Evolutionary conservation across 805 yeast genomes (phyloP).

Genomic region (Starmerella vaccinii): DNA sequence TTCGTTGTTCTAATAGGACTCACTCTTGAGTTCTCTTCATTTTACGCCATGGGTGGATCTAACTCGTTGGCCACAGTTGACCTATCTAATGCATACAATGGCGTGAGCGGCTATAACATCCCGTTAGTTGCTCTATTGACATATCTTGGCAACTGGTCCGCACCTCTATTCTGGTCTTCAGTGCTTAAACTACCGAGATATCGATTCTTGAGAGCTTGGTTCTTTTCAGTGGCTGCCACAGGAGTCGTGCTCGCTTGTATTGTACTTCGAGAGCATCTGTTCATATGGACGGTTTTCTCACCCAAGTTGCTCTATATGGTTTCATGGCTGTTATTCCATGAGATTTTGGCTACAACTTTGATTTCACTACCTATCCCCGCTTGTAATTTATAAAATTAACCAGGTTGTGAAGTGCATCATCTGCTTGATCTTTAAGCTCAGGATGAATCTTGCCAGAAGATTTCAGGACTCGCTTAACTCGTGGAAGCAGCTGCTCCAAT

Average conservation of each 20-base stretch:
- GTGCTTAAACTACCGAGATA: slow-evolving; percentile 27
- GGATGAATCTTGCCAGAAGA: slow-evolving; percentile 56
- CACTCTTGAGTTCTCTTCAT: slow-evolving; percentile 61
- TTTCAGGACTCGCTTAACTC: slow-evolving; percentile 46
- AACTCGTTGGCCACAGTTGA: slow-evolving; percentile 88
- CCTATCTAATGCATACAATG: slow-evolving; percentile 85
- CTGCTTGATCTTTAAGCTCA: slow-evolving; percentile 50
- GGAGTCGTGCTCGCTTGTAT: slow-evolving; percentile 46
- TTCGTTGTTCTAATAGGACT: slow-evolving; percentile 31
- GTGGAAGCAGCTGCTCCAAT: slow-evolving; percentile 38
- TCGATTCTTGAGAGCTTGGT: slow-evolving; percentile 28
- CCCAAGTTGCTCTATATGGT: slow-evolving; percentile 77
- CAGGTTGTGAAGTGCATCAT: slow-evolving; percentile 56
- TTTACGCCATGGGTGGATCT: slow-evolving; percentile 82
- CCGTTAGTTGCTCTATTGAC: slow-evolving; percentile 66
- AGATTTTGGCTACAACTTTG: slow-evolving; percentile 20
- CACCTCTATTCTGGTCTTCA: slow-evolving; percentile 72
- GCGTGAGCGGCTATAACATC: slow-evolving; percentile 61
- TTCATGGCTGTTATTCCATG: slow-evolving; percentile 47
- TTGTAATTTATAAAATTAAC: slow-evolving; percentile 74
- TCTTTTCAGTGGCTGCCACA: slow-evolving; percentile 15
- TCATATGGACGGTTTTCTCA: slow-evolving; percentile 96
- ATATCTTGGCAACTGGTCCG: slow-evolving; percentile 73
- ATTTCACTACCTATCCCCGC: slow-evolving; percentile 3
- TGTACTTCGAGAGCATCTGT: slow-evolving; percentile 68